Evolutionary conservation across 306 rosid species (phyloP).

Genomic region (Comarum palustre): DNA sequence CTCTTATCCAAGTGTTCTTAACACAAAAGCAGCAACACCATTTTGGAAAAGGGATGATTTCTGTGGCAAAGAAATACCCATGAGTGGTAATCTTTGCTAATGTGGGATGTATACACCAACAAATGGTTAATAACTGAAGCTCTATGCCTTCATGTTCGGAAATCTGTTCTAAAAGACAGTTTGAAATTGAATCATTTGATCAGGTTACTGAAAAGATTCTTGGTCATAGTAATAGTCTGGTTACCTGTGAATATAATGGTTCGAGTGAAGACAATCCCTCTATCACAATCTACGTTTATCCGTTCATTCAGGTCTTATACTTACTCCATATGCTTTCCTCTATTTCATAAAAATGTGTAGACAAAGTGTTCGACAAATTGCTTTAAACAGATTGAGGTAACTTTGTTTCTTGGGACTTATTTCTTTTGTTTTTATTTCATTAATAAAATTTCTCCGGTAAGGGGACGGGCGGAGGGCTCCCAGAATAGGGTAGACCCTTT

Average conservation of each 20-base stretch:
- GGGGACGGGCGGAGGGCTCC: no score
- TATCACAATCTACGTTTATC: neutral
- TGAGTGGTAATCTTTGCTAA: slow-evolving; percentile 43
- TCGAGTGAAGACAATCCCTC: neutral
- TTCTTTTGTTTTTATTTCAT: no score
- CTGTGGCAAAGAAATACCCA: slow-evolving; percentile 37
- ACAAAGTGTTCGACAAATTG: neutral
- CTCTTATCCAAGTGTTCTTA: slow-evolving; percentile 23
- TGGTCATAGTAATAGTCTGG: neutral
- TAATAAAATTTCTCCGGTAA: no score
- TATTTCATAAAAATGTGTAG: neutral
- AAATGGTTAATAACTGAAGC: slow-evolving; percentile 39
- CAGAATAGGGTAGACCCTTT: no score
- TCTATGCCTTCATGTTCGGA: neutral
- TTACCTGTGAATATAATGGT: neutral
- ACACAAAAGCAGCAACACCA: slow-evolving; percentile 28
- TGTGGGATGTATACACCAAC: slow-evolving; percentile 40
- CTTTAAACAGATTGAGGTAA: neutral
- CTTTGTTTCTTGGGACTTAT: no score
- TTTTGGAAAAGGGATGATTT: slow-evolving; percentile 33
- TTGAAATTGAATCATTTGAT: neutral
- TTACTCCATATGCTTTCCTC: neutral
- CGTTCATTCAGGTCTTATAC: neutral
- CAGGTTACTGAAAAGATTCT: neutral
- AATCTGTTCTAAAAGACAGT: neutral